phyloP scores from a whole-genome alignment of 2,329 filamentous ascomycete species.

The Fonsecaea pugnacius region DNA sequence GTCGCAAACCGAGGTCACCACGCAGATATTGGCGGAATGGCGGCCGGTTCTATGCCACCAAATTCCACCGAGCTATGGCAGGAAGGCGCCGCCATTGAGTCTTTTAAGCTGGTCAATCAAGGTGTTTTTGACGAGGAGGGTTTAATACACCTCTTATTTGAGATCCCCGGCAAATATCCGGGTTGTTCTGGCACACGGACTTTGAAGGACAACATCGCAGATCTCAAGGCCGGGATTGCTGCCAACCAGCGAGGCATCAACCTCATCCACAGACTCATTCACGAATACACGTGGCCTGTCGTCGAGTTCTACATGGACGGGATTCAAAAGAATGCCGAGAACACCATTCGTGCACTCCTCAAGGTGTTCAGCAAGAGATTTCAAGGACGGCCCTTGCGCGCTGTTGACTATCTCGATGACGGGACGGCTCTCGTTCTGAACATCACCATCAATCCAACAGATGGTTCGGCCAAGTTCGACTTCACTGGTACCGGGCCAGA shows the following conservation, averaged over 20 bases:
- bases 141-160: conserved; percentile 40
- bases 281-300: conserved; percentile 42
- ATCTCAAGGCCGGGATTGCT: conserved; percentile 52
- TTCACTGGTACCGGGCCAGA: conserved; percentile 48
- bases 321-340: conserved; percentile 45
- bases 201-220: conserved; percentile 50
- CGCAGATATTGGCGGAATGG: conserved; percentile 59
- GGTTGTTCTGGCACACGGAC: conserved; percentile 33
- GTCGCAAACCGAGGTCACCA: conserved; percentile 77
- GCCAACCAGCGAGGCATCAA: conserved; percentile 50
- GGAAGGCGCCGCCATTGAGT: conserved; percentile 54
- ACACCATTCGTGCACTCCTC: conserved; percentile 42
- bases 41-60: conserved; percentile 47
- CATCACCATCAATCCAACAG: conserved; percentile 42
- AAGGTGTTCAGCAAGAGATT: conserved; percentile 32
- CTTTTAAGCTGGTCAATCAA: conserved; percentile 43
- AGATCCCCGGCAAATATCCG: conserved; percentile 33
- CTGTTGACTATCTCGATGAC: conserved; percentile 50
- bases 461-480: conserved; percentile 45
- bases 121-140: conserved; percentile 45
- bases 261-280: conserved; percentile 44
- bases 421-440: conserved; percentile 44
- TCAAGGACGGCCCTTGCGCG: conserved; percentile 35
- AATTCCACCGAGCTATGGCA: conserved; percentile 54
- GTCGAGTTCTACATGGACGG: conserved; percentile 50